These are phyloP conservation scores for Casuarina cunninghamiana DNA, from an alignment of 306 rosid genomes.

Conservation along the genomic window DNA sequence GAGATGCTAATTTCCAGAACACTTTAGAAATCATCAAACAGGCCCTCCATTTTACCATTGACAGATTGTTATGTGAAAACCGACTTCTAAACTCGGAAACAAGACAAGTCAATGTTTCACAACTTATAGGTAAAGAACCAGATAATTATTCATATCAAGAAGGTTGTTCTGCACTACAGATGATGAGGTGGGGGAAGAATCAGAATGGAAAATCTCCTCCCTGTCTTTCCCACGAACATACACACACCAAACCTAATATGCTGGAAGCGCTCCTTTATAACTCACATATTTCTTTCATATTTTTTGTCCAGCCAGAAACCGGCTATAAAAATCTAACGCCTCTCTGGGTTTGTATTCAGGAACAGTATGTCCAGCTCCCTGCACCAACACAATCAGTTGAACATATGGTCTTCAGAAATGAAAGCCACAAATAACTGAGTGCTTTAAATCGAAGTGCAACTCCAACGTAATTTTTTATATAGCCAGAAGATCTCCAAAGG, in stretches of 20 bases:
- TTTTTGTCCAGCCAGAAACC: constrained; percentile 63
- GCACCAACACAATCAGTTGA: constrained; percentile 33
- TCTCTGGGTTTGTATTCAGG: constrained; percentile 90
- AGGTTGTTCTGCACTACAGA: neutral
- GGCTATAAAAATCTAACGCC: constrained; percentile 70
- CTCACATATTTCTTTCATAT: constrained; percentile 28
- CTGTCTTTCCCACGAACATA: neutral
- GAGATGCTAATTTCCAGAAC: no score
- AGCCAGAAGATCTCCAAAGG: constrained; percentile 34
- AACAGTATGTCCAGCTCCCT: constrained; percentile 97
- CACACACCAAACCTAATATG: neutral
- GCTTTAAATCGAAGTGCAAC: neutral
- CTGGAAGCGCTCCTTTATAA: neutral
- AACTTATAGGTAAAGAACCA: neutral
- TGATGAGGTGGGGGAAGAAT: neutral
- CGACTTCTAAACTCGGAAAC: no score
- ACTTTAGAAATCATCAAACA: no score
- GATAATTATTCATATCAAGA: neutral
- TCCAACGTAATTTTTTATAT: neutral
- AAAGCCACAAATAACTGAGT: neutral
- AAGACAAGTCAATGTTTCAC: neutral
- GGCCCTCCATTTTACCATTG: no score
- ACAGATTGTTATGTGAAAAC: no score
- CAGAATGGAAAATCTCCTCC: neutral
- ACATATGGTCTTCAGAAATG: neutral